Evolutionary conservation across 129 eudicot genomes (phyloP).

Genomic region (Helichrysum umbraculigerum): DNA sequence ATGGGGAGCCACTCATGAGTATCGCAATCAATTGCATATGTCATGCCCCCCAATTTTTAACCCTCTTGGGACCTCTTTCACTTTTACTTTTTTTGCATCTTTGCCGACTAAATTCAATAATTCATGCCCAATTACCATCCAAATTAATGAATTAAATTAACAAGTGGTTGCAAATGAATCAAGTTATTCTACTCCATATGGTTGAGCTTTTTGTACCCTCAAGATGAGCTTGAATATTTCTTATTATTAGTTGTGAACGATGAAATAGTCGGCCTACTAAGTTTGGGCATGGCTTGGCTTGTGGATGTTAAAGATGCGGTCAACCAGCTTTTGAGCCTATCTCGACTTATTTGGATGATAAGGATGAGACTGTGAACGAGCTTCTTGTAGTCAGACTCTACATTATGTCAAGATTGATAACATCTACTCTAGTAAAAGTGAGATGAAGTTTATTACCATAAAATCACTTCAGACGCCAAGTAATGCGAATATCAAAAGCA

Average conservation of each 20-base stretch:
- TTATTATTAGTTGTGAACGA: not conserved
- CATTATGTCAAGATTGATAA: too few species aligned
- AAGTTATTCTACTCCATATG: not conserved
- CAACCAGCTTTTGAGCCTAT: not conserved
- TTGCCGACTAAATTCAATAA: not conserved
- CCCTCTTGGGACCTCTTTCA: not conserved
- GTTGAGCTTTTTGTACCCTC: not conserved
- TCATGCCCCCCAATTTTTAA: conserved; percentile 5
- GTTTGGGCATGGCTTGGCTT: too few species aligned
- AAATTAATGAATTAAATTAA: not conserved
- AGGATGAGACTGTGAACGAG: not conserved
- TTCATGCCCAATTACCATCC: not conserved
- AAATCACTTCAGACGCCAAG: too few species aligned
- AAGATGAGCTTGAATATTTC: not conserved
- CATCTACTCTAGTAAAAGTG: too few species aligned
- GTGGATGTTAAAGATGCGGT: too few species aligned
- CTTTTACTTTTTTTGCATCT: not conserved
- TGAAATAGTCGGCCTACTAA: not conserved
- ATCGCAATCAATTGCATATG: conserved; percentile 37
- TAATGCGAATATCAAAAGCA: too few species aligned
- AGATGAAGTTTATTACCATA: too few species aligned
- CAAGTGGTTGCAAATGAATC: not conserved
- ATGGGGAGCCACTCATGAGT: conserved; percentile 47
- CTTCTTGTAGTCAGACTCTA: not conserved
- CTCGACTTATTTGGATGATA: not conserved